phyloP scores from a whole-genome alignment of 306 rosid genomes.

The Inga leiocalycina region DNA sequence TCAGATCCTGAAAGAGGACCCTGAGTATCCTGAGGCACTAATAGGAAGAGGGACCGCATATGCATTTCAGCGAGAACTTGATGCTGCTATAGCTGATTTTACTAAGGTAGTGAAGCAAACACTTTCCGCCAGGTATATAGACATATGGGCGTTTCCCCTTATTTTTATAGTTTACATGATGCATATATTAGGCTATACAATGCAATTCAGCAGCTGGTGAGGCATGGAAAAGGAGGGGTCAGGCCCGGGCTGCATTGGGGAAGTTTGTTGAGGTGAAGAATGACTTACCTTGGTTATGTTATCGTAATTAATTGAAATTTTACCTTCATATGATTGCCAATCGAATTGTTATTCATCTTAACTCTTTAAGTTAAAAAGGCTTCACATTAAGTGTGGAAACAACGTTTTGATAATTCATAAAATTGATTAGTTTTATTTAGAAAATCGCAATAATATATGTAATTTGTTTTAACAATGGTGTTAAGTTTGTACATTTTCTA shows the following conservation, averaged over 20 bases:
- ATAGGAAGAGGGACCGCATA: constrained; percentile 96
- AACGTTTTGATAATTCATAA: neutral
- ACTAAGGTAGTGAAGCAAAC: constrained; percentile 64
- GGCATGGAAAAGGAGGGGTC: constrained; percentile 99
- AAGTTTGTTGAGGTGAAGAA: constrained; percentile 77
- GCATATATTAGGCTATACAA: constrained; percentile 76
- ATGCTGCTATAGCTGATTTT: constrained; percentile 90
- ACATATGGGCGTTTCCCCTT: constrained; percentile 25
- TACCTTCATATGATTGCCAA: neutral
- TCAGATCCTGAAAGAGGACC: constrained; percentile 92
- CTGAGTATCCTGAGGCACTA: constrained; percentile 91
- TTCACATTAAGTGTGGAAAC: neutral
- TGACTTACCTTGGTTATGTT: constrained; percentile 27
- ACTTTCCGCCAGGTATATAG: constrained; percentile 27
- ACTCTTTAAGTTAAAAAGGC: neutral
- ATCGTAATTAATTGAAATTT: constrained; percentile 11
- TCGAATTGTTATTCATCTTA: neutral
- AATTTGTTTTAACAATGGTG: neutral
- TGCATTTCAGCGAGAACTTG: constrained; percentile 91
- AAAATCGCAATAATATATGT: constrained; percentile 2
- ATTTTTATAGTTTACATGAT: constrained; percentile 19
- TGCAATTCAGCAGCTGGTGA: constrained; percentile 86
- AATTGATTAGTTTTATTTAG: neutral
- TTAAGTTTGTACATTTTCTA: neutral
- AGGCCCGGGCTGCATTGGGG: constrained; percentile 98